phyloP scores from a whole-genome alignment of 768 basidiomycete genomes.

The Terana coerulea region DNA sequence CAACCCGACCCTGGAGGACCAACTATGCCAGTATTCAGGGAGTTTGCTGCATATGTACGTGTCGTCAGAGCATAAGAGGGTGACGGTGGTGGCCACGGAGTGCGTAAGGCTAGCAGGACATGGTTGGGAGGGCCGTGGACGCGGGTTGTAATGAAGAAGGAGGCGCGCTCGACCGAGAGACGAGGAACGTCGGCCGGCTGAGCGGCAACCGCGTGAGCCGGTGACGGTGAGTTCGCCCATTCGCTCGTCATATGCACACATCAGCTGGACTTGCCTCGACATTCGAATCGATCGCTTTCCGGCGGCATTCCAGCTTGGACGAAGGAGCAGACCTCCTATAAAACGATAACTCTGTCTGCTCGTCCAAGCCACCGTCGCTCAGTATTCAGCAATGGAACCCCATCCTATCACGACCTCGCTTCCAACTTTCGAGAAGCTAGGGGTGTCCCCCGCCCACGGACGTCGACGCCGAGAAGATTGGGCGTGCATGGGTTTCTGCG shows the following conservation, averaged over 20 bases:
- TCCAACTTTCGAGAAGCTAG: slow-evolving; percentile 27
- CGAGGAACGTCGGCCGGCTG: too few species aligned
- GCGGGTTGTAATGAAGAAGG: too few species aligned
- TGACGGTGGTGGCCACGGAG: too few species aligned
- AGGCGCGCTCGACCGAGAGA: too few species aligned
- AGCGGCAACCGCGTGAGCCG: background rate
- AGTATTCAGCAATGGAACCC: background rate
- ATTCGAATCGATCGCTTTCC: slow-evolving; percentile 3
- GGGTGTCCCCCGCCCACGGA: slow-evolving; percentile 25
- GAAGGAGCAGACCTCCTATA: background rate
- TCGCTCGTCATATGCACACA: slow-evolving; percentile 4
- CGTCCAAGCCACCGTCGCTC: background rate
- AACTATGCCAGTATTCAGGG: too few species aligned
- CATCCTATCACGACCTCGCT: slow-evolving; percentile 14
- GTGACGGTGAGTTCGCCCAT: background rate
- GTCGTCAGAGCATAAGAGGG: too few species aligned
- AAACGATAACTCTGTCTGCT: background rate
- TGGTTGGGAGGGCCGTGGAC: too few species aligned
- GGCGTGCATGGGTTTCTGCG: slow-evolving; percentile 37
- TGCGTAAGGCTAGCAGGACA: too few species aligned
- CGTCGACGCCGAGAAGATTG: slow-evolving; percentile 34
- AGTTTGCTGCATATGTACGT: too few species aligned
- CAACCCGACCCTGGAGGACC: too few species aligned
- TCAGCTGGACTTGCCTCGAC: background rate
- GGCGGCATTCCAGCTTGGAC: background rate